These are phyloP conservation scores for Tetrapisispora fleetii DNA, from an alignment of 805 yeast genomes.

Conservation along the genomic window DNA sequence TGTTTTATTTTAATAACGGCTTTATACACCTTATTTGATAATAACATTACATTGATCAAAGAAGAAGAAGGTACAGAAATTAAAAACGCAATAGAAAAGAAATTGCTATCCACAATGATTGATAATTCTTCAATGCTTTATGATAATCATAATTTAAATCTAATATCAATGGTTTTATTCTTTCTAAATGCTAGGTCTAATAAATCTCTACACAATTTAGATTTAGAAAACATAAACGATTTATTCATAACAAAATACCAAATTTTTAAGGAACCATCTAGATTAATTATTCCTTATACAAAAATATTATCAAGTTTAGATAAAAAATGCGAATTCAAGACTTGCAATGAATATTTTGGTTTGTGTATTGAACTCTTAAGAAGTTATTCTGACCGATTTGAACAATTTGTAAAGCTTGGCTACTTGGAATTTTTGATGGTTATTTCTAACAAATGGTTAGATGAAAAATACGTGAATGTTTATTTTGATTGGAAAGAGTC, in stretches of 20 bases:
- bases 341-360: neutral
- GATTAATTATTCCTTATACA: conserved; percentile 32
- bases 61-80: conserved; percentile 10
- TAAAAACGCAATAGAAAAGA: conserved; percentile 14
- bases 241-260: conserved; percentile 29
- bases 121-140: conserved; percentile 6
- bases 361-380: neutral
- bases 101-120: conserved; percentile 8
- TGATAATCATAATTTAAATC: conserved; percentile 20
- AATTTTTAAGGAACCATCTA: conserved; percentile 15
- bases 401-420: conserved; percentile 18
- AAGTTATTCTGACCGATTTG: neutral
- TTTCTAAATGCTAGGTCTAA: conserved; percentile 27
- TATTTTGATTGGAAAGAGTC: conserved; percentile 10
- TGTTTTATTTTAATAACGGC: conserved; percentile 22
- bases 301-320: conserved; percentile 47
- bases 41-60: conserved; percentile 12
- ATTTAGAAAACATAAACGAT: conserved; percentile 32
- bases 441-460: conserved; percentile 23
- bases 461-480: conserved; percentile 8
- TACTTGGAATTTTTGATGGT: conserved; percentile 23
- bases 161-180: conserved; percentile 29
- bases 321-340: conserved; percentile 23
- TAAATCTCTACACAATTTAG: conserved; percentile 33
- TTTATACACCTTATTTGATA: conserved; percentile 20